These are phyloP conservation scores for Ascochyta rabiei DNA, from an alignment of 2,329 filamentous ascomycete species.

Conservation along the genomic window DNA sequence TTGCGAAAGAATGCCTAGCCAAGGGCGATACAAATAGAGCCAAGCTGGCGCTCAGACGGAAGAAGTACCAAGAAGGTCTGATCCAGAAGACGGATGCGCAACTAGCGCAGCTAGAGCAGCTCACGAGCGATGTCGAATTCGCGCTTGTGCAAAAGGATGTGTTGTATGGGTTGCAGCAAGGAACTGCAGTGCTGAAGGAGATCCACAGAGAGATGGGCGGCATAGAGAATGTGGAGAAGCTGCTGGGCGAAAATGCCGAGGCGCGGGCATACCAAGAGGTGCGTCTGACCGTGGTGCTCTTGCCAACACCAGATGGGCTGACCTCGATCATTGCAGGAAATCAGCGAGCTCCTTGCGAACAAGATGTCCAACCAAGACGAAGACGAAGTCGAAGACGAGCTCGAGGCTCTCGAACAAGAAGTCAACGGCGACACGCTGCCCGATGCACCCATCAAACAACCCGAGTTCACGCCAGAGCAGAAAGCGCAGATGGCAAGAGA, in stretches of 20 bases:
- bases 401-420: conserved; percentile 78
- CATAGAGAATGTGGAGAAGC: conserved; percentile 88
- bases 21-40: conserved; percentile 81
- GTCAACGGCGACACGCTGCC: conserved; percentile 52
- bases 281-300: conserved; percentile 22
- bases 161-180: conserved; percentile 88
- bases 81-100: conserved; percentile 89
- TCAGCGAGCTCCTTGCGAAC: conserved; percentile 87
- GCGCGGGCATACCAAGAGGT: conserved; percentile 91
- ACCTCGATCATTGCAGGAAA: conserved; percentile 65
- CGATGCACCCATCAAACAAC: conserved; percentile 45
- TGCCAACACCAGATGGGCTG: neutral
- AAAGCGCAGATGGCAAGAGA: conserved; percentile 41
- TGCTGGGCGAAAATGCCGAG: conserved; percentile 91
- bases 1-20: conserved; percentile 82
- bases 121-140: conserved; percentile 91
- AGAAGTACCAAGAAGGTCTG: conserved; percentile 95
- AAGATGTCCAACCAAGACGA: conserved; percentile 94
- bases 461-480: conserved; percentile 38
- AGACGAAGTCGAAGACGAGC: conserved; percentile 95
- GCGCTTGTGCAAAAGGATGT: conserved; percentile 97
- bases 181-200: conserved; percentile 84
- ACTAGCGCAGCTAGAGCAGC: conserved; percentile 88
- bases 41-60: conserved; percentile 84
- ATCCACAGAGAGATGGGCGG: conserved; percentile 97